Evolutionary conservation across 257 asterid genomes (phyloP), one percentile per base, ranked within the genome.

Genomic region (Verbascum thapsus): DNA sequence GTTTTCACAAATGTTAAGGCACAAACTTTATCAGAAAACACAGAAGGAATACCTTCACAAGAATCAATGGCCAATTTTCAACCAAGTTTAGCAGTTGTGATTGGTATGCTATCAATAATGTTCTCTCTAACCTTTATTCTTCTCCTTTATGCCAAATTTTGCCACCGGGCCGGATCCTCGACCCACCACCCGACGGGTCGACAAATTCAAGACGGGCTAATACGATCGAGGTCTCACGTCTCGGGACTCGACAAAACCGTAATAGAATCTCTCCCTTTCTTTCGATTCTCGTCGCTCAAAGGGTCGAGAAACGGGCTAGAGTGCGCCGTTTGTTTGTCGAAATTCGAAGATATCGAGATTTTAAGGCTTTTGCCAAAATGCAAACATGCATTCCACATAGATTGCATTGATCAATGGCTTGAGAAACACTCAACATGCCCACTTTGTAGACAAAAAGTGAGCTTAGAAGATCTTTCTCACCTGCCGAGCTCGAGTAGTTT

Each of bases 81-180:
- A 56, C 96, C 98, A 1, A 88, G 95, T 44, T 59, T 89, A 3
- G 88, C 86, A 3, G 92, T 91, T 16, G 95, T 91, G 1, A 79
- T 86, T 22, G 95, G 86, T 16, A 73, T 87, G 41, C 81, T 91
- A 0, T 60, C 87, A 6, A 68, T 87, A 58, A 83, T 87, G 88
- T 81, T 91, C 45, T 67, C 84, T 11, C 34, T 87, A 22, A 85
- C 97, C 39, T 80, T 88, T 45, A 17, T 85, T 59, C 91, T 91
- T 18, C 81, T 91, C 17, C 77, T 91, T 12, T 89, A 86, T 56
- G 96, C 97, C 8, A 91, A 88, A 53, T 85, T 83, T 77, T 85
- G 96, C 85, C 85, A 80, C 64, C 78, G 63, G 0, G 53, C 77
- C 0, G 49, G 76, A n/a, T 4, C 78, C 12, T 39, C 83, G 2